Base-by-base conservation (phyloP, 2,329 filamentous ascomycete genomes). In the Phaeosphaeriaceae sp. region DNA sequence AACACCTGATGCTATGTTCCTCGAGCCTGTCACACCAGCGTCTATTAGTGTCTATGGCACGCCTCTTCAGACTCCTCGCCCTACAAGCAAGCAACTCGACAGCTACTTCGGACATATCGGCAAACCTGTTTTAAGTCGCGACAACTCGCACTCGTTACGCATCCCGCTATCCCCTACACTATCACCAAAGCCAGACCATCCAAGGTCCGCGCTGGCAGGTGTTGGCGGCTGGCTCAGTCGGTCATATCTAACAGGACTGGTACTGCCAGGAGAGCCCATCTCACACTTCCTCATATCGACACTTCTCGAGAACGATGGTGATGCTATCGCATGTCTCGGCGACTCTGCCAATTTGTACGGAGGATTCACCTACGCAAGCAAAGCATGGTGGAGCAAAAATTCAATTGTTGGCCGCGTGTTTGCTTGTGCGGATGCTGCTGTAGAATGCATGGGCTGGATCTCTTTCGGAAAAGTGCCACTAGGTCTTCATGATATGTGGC, bases 371-470 rank as follows among this genome's bases (percentile, higher is more conserved):
- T 85, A 84, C 58, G 65, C 74, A 8, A 78, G 75, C 3, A 77
- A 77, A 32, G 83, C 80, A 49, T 88, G 83, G 80, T 88, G 85
- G 85, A 86, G 84, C 67, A 86, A 86, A 67, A 77, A 77, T 46
- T 85, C 81, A 42, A 77, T 87, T 30, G 79, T 86, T n/a, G 84
- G 83, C 0, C 80, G 84, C 26, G 83, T 88, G 0, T 59, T 88
- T 26, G 81, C 82, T 32, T 79, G 81, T 44, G 54, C 80, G 26
- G 70, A 78, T 8, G 80, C 77, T 15, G 78, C 80, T 6, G 74
- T 75, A 35, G 83, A 84, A 52, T 85, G 82, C 57, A 85, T 86
- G 83, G 85, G 84, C 7, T 88, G 85, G 85, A 77, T 86, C 4
- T 78, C 78, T 9, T 76, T 81, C 21, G 58, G 75, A 9, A 71